Evolutionary conservation across 2,329 filamentous ascomycete genomes (phyloP).

Genomic region (Fusarium armeniacum): DNA sequence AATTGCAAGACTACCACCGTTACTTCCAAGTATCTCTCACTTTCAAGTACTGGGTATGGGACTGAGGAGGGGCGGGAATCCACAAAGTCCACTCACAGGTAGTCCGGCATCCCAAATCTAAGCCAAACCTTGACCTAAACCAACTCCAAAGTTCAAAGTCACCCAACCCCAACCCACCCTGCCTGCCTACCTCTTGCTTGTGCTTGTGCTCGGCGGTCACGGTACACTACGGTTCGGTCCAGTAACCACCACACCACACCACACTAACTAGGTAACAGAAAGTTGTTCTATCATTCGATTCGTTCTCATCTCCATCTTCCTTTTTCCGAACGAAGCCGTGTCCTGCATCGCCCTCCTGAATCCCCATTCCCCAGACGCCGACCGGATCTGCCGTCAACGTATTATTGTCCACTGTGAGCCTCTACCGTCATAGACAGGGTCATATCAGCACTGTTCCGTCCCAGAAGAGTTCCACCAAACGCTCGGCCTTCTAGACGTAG

Average conservation of each 20-base stretch:
- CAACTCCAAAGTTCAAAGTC: slow-evolving; percentile 14
- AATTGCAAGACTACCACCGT: neutral
- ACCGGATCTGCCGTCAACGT: slow-evolving; percentile 18
- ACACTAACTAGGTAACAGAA: slow-evolving; percentile 17
- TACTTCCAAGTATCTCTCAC: slow-evolving; percentile 4
- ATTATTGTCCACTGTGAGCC: slow-evolving; percentile 29
- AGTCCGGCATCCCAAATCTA: slow-evolving; percentile 33
- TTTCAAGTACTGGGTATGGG: slow-evolving; percentile 6
- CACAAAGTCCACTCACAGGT: slow-evolving; percentile 39
- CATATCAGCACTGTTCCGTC: slow-evolving; percentile 25
- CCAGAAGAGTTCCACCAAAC: slow-evolving; percentile 31
- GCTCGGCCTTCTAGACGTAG: slow-evolving; percentile 35
- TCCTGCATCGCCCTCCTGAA: neutral
- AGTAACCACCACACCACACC: slow-evolving; percentile 33
- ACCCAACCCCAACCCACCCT: slow-evolving; percentile 19
- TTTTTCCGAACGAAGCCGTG: slow-evolving; percentile 14
- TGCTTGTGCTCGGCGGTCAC: slow-evolving; percentile 32
- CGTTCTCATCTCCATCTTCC: slow-evolving; percentile 8
- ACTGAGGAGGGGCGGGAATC: slow-evolving; percentile 29
- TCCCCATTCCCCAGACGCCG: slow-evolving; percentile 21
- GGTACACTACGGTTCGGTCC: slow-evolving; percentile 15
- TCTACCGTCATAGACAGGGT: slow-evolving; percentile 35
- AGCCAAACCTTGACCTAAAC: slow-evolving; percentile 31
- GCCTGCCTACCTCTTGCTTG: neutral
- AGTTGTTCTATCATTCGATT: slow-evolving; percentile 28